Evolutionary conservation across 805 yeast species (phyloP).

Genomic region (Saccharomycopsis sp.): DNA sequence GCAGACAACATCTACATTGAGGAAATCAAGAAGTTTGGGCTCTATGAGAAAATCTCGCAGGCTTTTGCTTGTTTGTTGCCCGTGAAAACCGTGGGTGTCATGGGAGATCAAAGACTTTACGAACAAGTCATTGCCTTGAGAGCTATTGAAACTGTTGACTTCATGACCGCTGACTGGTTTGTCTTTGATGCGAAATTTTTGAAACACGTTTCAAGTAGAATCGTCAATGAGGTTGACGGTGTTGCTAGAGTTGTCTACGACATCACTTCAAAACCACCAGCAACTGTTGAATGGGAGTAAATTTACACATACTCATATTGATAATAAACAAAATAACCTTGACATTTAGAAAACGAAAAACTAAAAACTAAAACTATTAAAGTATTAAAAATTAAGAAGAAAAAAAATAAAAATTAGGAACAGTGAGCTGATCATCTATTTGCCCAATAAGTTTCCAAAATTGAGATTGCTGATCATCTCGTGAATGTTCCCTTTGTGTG

Average conservation of each 20-base stretch:
- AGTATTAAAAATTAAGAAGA: background rate
- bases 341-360: background rate
- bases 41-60: slow-evolving; percentile 88
- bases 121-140: slow-evolving; percentile 98
- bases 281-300: slow-evolving; percentile 99
- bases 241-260: slow-evolving; percentile 99
- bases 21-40: slow-evolving; percentile 89
- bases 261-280: slow-evolving; percentile 98
- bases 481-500: too few relatives aligned
- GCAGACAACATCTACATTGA: slow-evolving; percentile 95
- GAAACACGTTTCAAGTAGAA: slow-evolving; percentile 88
- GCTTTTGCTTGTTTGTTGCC: slow-evolving; percentile 97
- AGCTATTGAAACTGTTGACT: slow-evolving; percentile 95
- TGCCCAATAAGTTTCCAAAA: too few relatives aligned
- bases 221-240: slow-evolving; percentile 97
- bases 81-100: slow-evolving; percentile 97
- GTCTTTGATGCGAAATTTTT: slow-evolving; percentile 87
- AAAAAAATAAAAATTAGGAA: background rate
- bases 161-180: slow-evolving; percentile 99
- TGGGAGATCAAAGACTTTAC: slow-evolving; percentile 99
- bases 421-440: background rate
- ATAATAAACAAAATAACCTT: too few relatives aligned
- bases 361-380: background rate
- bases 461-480: too few relatives aligned
- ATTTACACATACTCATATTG: too few relatives aligned